Evolutionary conservation across 2,329 filamentous ascomycete genomes (phyloP), one percentile per base, ranked within the genome.

Genomic region (Penicillium sp.): DNA sequence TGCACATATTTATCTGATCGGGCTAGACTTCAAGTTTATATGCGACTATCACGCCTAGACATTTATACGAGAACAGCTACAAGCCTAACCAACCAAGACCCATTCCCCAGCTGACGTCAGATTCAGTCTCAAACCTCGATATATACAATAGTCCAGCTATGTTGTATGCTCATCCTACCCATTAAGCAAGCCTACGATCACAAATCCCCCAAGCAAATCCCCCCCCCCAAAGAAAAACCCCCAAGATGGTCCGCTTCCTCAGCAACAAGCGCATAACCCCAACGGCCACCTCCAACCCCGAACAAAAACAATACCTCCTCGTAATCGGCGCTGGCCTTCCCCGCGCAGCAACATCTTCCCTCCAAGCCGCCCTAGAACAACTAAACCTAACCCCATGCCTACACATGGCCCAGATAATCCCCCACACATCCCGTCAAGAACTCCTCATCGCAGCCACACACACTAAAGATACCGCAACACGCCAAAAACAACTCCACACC

Each of bases 271-370:
- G 48, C 12, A 12, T 9, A 39, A 27, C 53, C n/a, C 54, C 53
- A 9, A 53, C 31, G 2, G 36, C 6, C 47, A 33, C 13, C 13
- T 39, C 15, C 27, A 39, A 19, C n/a, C 49, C 15, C 5, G 10
- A 21, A 6, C 12, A 3, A 19, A 41, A 41, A 8, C n/a, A 41
- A 41, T 6, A 42, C 2, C 49, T 58, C 3, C 54, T 49, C 12
- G 55, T 61, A 17, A 57, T 63, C 31, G 52, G 42, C n/a, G 57
- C 57, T 4, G 60, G 60, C 5, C 53, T 63, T n/a, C 61, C 59
- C 12, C 57, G 52, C 0, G 58, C 52, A 27, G 55, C 59, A 47
- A 63, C 55, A 25, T 60, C 54, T 5, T 62, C 59, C 6, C 41
- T 61, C 19, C 56, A 61, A 56, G 48, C 61, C n/a, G 59, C 59